Conservation (phyloP, 306 rosid genomes). For the Pueraria montana region DNA sequence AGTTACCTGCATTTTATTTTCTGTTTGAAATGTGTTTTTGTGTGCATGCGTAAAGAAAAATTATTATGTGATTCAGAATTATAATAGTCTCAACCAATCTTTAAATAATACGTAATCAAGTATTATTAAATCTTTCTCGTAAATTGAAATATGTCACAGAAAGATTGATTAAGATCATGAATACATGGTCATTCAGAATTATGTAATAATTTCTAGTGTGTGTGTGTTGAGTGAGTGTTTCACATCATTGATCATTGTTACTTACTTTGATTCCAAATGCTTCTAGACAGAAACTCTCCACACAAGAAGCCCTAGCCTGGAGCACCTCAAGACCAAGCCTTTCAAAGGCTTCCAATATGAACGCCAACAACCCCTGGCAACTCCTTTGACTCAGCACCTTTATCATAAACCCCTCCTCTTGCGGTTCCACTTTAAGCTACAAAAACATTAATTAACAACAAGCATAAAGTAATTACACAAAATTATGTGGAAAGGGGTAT, state of each 20-base stretch:
- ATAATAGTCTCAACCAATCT: no score
- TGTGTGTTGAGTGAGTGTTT: not conserved
- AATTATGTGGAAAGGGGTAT: not conserved
- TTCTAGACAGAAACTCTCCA: slow-evolving; percentile 57
- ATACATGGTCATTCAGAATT: no score
- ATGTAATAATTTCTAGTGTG: no score
- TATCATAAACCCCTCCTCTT: slow-evolving; percentile 57
- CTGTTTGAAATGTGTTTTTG: not conserved
- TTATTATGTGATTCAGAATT: no score
- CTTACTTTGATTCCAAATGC: slow-evolving; percentile 55
- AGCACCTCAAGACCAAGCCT: slow-evolving; percentile 66
- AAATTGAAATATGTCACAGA: no score
- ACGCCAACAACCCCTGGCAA: slow-evolving; percentile 62
- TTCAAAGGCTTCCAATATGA: slow-evolving; percentile 69
- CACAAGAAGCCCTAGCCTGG: slow-evolving; percentile 67
- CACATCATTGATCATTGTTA: slow-evolving; percentile 24
- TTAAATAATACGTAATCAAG: no score
- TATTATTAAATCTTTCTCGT: no score
- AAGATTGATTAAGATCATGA: no score
- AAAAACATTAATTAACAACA: not conserved
- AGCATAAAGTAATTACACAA: not conserved
- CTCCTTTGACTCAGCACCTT: slow-evolving; percentile 51
- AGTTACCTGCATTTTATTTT: not conserved
- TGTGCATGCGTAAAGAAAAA: not conserved
- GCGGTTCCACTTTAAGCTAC: slow-evolving; percentile 59